A percentile compares a stretch with the other conserved stretches of the same genome.
phyloP scores from a whole-genome alignment of 2,329 filamentous ascomycete genomes.

The Zymoseptoria ardabiliae region DNA sequence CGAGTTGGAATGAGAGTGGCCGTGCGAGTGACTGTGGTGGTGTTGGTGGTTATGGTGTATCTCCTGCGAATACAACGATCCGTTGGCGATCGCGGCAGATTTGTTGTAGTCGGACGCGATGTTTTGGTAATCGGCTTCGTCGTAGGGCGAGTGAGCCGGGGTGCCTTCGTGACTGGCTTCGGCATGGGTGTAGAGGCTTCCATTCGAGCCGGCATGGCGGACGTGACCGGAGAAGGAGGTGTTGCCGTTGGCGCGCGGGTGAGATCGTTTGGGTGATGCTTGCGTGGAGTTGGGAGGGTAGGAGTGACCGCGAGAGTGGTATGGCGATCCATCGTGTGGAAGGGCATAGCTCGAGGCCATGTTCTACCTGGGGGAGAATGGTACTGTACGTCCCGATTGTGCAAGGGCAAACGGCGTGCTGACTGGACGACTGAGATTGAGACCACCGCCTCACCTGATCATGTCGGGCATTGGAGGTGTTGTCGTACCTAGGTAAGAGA shows the following conservation, averaged over 20 bases:
- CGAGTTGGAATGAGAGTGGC: constrained; percentile 18
- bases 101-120: constrained; percentile 16
- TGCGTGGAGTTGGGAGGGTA: constrained; percentile 9
- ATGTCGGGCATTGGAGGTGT: not conserved
- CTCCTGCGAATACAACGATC: constrained; percentile 22
- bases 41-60: constrained; percentile 16
- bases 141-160: constrained; percentile 19
- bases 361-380: too few relatives aligned
- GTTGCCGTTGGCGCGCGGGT: constrained; percentile 1
- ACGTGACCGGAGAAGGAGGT: constrained; percentile 4
- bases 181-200: constrained; percentile 22
- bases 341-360: constrained; percentile 43
- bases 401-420: not conserved
- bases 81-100: constrained; percentile 17
- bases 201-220: constrained; percentile 18
- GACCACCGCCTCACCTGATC: too few relatives aligned
- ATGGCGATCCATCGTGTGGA: constrained; percentile 20
- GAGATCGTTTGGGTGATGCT: constrained; percentile 1
- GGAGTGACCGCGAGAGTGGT: constrained; percentile 23
- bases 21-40: constrained; percentile 16
- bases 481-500: not conserved
- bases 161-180: constrained; percentile 26
- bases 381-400: not conserved
- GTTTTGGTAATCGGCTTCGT: constrained; percentile 7
- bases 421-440: not conserved